phyloP scores from a whole-genome alignment of 225 moss, liverwort and hornwort genomes.

The Sphagnum tenellum region DNA sequence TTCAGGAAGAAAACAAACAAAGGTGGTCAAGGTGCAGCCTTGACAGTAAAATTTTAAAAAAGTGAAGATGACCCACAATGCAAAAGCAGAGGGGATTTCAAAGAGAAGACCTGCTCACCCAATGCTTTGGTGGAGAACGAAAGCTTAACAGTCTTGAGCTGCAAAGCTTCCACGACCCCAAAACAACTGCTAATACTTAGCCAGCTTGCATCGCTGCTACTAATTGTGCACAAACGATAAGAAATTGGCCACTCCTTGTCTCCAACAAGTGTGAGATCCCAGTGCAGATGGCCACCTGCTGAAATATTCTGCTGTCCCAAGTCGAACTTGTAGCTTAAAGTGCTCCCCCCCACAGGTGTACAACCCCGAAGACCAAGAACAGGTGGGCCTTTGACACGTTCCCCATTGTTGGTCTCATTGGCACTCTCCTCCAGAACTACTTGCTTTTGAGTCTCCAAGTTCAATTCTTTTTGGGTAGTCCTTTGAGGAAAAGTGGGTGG shows the following conservation, averaged over 20 bases:
- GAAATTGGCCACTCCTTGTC: constrained; percentile 57
- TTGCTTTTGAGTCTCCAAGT: constrained; percentile 14
- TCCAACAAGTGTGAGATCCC: constrained; percentile 81
- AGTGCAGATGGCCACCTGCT: constrained; percentile 74
- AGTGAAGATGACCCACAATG: too few relatives aligned
- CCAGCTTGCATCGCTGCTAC: constrained; percentile 71
- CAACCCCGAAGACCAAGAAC: constrained; percentile 83
- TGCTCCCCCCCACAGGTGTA: constrained; percentile 70
- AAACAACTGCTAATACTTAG: constrained; percentile 62
- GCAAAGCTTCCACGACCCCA: constrained; percentile 55
- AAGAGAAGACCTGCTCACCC: constrained; percentile 30
- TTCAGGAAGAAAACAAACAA: too few relatives aligned
- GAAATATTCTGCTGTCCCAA: constrained; percentile 89
- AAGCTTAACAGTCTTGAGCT: constrained; percentile 71
- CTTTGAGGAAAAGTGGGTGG: constrained; percentile 33
- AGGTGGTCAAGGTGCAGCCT: too few relatives aligned
- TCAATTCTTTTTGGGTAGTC: constrained; percentile 12
- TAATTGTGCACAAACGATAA: constrained; percentile 67
- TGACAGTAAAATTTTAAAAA: too few relatives aligned
- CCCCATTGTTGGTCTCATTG: constrained; percentile 27
- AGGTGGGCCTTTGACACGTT: constrained; percentile 32
- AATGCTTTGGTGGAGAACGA: constrained; percentile 91
- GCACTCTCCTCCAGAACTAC: constrained; percentile 9
- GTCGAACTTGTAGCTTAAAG: constrained; percentile 72
- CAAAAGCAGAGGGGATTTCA: too few relatives aligned